A percentile compares a stretch with the other conserved stretches of the same genome.
These are phyloP conservation scores for Dalbergia cultrata DNA, from an alignment of 306 rosid species.

Conservation along the genomic window DNA sequence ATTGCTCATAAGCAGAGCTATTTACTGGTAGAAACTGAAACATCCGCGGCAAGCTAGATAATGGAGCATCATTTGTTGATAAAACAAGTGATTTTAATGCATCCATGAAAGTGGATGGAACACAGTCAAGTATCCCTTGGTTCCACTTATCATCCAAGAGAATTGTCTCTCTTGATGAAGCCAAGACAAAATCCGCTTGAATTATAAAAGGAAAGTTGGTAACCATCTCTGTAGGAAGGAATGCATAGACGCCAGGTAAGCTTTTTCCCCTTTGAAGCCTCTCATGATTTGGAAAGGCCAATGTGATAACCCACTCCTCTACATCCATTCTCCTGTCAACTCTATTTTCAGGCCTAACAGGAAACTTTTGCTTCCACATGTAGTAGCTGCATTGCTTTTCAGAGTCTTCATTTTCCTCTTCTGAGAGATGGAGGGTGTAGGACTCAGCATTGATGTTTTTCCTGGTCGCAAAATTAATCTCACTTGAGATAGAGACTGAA, in stretches of 20 bases:
- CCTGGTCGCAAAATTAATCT: conserved; percentile 50
- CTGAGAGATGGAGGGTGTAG: conserved; percentile 60
- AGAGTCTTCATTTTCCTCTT: conserved; percentile 44
- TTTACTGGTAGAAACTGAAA: conserved; percentile 61
- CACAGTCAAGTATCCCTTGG: conserved; percentile 64
- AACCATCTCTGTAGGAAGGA: conserved; percentile 77
- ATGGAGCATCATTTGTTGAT: conserved; percentile 43
- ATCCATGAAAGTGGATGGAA: conserved; percentile 58
- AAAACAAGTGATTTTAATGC: conserved; percentile 60
- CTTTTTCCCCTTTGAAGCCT: conserved; percentile 50
- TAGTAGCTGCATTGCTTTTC: conserved; percentile 55
- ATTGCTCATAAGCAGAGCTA: conserved; percentile 41
- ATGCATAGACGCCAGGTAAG: conserved; percentile 68
- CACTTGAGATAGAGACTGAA: conserved; percentile 58
- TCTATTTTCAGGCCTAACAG: conserved; percentile 52
- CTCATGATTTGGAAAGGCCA: conserved; percentile 69
- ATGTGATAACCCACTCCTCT: conserved; percentile 64
- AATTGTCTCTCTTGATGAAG: conserved; percentile 72
- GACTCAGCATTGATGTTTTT: conserved; percentile 70
- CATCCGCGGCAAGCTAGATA: conserved; percentile 49
- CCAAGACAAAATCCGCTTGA: conserved; percentile 73
- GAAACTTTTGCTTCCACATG: conserved; percentile 78
- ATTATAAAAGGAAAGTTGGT: conserved; percentile 71
- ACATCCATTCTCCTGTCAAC: conserved; percentile 68
- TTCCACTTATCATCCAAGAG: conserved; percentile 69